These are phyloP conservation scores for Raphidocelis subcapitata DNA, from an alignment of 139 green algal genomes.

Conservation along the genomic window DNA sequence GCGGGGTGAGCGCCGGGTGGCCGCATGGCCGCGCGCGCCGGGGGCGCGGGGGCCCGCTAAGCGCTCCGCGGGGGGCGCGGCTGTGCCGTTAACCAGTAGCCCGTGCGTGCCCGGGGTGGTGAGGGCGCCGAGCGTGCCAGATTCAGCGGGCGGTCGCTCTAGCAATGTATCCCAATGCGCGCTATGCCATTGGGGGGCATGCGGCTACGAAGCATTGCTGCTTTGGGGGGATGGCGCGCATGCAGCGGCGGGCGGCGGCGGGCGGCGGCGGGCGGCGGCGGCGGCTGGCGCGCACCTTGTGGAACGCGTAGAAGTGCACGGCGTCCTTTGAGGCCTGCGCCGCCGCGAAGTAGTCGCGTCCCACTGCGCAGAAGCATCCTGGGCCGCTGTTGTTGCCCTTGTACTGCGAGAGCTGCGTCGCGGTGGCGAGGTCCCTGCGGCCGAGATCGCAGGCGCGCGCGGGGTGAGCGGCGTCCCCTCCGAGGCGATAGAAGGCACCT, in stretches of 20 bases:
- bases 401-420: conserved; percentile 57
- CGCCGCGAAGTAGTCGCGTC: conserved; percentile 68
- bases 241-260: not conserved
- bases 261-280: not conserved
- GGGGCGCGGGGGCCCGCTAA: not conserved
- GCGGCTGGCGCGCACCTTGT: conserved; percentile 53
- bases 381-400: conserved; percentile 52
- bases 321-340: conserved; percentile 59
- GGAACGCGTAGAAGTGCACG: conserved; percentile 80
- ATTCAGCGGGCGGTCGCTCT: conserved; percentile 1
- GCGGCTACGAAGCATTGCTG: not conserved
- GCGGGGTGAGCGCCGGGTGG: not conserved
- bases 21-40: not conserved
- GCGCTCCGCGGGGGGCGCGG: not conserved
- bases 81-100: conserved; percentile 21
- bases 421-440: conserved; percentile 71
- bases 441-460: not conserved
- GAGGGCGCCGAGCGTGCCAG: conserved; percentile 22
- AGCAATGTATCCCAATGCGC: not conserved
- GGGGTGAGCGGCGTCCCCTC: not conserved
- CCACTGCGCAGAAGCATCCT: conserved; percentile 57
- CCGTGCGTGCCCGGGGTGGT: not conserved
- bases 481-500: not conserved
- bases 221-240: not conserved
- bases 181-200: not conserved